These are phyloP conservation scores for Penicillium freii DNA, from an alignment of 2,329 filamentous ascomycete species.

Conservation along the genomic window DNA sequence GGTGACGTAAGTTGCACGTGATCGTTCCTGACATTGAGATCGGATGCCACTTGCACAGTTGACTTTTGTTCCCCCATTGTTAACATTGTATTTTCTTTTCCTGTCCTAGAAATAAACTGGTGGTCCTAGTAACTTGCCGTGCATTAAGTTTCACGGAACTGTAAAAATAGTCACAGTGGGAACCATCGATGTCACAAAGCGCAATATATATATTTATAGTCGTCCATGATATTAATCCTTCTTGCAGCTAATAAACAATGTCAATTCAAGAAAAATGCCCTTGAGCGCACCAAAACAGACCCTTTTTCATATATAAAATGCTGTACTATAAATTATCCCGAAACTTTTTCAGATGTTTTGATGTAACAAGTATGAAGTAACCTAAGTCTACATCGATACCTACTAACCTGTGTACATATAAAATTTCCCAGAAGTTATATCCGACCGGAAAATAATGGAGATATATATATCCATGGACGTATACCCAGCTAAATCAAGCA, in stretches of 20 bases:
- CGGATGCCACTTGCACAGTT: not conserved
- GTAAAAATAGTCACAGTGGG: not conserved
- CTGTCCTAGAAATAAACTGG: too few relatives aligned
- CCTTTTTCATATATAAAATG: too few relatives aligned
- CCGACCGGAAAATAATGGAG: not conserved
- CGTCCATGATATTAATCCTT: not conserved
- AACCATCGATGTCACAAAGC: not conserved
- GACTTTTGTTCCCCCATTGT: not conserved
- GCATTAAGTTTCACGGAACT: too few relatives aligned
- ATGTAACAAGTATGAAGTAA: too few relatives aligned
- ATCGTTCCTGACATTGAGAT: not conserved
- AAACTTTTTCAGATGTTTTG: too few relatives aligned
- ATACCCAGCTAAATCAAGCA: not conserved
- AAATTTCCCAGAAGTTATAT: not conserved
- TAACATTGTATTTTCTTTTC: not conserved
- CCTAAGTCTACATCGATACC: too few relatives aligned
- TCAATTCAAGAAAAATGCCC: not conserved
- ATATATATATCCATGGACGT: not conserved
- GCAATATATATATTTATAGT: not conserved
- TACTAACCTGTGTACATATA: not conserved
- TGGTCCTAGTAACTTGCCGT: not conserved
- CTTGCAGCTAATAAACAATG: not conserved
- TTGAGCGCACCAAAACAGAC: too few relatives aligned
- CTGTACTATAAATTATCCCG: not conserved
- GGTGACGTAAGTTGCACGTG: constrained; percentile 11